phyloP scores from a whole-genome alignment of 2,329 filamentous ascomycete genomes.

The Teratosphaeria viscida region DNA sequence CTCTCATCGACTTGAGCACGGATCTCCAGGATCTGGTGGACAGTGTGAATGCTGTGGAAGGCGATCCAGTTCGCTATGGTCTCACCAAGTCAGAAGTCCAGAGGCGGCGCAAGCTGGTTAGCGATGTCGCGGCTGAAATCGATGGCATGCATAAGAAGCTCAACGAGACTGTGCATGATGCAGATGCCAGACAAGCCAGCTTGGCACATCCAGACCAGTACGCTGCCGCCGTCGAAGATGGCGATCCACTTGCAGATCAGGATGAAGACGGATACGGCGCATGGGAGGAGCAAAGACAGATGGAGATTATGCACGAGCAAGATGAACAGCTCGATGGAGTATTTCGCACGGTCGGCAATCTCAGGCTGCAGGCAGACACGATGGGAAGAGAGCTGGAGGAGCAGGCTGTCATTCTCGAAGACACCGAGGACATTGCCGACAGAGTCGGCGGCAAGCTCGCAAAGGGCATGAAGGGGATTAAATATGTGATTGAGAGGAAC shows the following conservation, averaged over 20 bases:
- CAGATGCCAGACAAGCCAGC: slow-evolving; percentile 34
- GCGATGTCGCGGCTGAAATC: slow-evolving; percentile 80
- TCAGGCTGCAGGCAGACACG: slow-evolving; percentile 80
- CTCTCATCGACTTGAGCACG: slow-evolving; percentile 60
- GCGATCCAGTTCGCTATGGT: slow-evolving; percentile 77
- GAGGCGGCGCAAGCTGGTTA: slow-evolving; percentile 69
- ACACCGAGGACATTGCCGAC: slow-evolving; percentile 75
- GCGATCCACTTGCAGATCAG: slow-evolving; percentile 26
- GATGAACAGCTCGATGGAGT: slow-evolving; percentile 88
- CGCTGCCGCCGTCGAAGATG: slow-evolving; percentile 23
- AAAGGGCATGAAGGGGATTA: slow-evolving; percentile 77
- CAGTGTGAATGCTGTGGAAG: slow-evolving; percentile 78
- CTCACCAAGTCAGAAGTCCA: slow-evolving; percentile 72
- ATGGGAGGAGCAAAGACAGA: slow-evolving; percentile 74
- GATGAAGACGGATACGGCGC: slow-evolving; percentile 54
- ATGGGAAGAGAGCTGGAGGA: slow-evolving; percentile 97
- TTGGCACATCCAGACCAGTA: slow-evolving; percentile 53
- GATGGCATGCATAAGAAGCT: slow-evolving; percentile 83
- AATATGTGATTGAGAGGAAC: slow-evolving; percentile 74
- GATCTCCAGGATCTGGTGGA: slow-evolving; percentile 83
- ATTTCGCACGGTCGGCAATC: slow-evolving; percentile 82
- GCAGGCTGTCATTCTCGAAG: slow-evolving; percentile 78
- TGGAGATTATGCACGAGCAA: slow-evolving; percentile 88
- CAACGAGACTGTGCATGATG: slow-evolving; percentile 44
- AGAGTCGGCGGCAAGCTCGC: slow-evolving; percentile 77